Percentiles rank a stretch among this genome's conserved stretches.
Conservation (phyloP, 805 yeast species). For the Saccharomycopsis sp. region DNA sequence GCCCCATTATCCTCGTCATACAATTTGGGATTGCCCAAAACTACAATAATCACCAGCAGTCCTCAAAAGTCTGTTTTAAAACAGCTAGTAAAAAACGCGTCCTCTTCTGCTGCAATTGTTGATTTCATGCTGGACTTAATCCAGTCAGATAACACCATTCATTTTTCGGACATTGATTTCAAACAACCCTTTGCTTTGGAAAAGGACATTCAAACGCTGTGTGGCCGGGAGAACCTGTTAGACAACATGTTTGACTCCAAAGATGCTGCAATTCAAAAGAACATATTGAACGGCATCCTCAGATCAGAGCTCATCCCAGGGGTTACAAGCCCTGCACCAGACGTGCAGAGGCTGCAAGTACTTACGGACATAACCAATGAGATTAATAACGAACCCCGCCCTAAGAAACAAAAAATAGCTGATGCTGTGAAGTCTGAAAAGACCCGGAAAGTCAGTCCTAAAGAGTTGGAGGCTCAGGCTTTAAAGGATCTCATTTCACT, state of each 20-base stretch:
- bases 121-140: constrained; percentile 14
- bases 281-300: background rate
- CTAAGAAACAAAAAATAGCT: background rate
- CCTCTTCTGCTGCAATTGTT: constrained; percentile 17
- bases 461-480: constrained; percentile 9
- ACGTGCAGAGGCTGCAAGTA: no score
- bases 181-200: constrained; percentile 10
- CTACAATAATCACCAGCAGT: background rate
- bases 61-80: constrained; percentile 15
- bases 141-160: constrained; percentile 1
- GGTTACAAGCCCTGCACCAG: background rate
- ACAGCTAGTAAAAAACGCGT: constrained; percentile 21
- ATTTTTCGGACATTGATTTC: constrained; percentile 11
- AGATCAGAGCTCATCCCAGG: background rate
- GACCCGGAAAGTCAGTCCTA: constrained; percentile 3
- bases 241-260: background rate
- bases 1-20: constrained; percentile 4
- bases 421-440: background rate
- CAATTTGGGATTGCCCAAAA: background rate
- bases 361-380: background rate
- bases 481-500: constrained; percentile 3
- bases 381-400: background rate
- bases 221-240: background rate
- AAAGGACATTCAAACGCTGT: background rate
- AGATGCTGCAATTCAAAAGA: background rate